phyloP scores from a whole-genome alignment of 2,329 filamentous ascomycete species.

The Botrytis deweyae region DNA sequence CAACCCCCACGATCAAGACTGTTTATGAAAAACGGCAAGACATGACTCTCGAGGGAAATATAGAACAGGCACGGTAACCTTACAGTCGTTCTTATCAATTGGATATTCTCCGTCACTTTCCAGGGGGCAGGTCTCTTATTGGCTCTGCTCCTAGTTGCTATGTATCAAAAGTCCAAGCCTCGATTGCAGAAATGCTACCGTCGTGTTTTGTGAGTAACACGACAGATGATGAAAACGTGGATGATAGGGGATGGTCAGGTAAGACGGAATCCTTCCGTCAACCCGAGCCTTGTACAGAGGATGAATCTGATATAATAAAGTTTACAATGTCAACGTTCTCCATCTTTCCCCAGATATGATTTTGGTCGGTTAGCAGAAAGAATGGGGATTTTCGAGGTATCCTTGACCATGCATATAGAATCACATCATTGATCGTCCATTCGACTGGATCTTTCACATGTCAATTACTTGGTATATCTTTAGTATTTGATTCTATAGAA shows the following conservation, averaged over 20 bases:
- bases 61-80: neutral
- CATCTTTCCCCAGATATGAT: slow-evolving; percentile 4
- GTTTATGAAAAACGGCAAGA: neutral
- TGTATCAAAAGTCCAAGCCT: neutral
- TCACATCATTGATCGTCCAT: neutral
- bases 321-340: neutral
- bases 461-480: neutral
- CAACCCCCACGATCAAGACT: neutral
- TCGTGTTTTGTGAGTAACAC: neutral
- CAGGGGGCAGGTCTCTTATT: neutral
- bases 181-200: neutral
- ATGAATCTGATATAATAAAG: neutral
- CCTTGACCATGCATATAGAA: slow-evolving; percentile 2
- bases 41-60: neutral
- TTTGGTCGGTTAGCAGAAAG: neutral
- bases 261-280: neutral
- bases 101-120: slow-evolving; percentile 4
- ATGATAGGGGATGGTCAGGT: neutral
- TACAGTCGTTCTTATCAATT: neutral
- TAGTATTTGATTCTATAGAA: neutral
- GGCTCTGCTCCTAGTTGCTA: neutral
- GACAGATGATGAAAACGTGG: neutral
- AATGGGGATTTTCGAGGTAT: neutral
- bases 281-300: neutral
- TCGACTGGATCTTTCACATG: slow-evolving; percentile 1